phyloP scores from a whole-genome alignment of 495 filamentous ascomycete species.

The Immersiella caudata region DNA sequence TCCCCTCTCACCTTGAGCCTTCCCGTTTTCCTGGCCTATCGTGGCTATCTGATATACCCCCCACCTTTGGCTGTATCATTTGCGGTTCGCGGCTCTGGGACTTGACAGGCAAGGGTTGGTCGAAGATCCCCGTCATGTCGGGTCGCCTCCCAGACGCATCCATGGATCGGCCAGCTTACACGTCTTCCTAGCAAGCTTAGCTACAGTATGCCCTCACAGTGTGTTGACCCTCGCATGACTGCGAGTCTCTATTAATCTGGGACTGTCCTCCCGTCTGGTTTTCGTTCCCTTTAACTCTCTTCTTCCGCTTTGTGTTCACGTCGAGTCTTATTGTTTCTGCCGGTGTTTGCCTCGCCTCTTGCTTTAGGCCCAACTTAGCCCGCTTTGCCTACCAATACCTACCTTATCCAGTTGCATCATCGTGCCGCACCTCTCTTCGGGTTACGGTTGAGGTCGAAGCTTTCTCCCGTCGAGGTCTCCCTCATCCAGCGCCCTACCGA shows the following conservation, averaged over 20 bases:
- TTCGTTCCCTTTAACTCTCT: not conserved
- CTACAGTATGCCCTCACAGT: constrained; percentile 14
- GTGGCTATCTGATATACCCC: not conserved
- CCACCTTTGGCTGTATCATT: not conserved
- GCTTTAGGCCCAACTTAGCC: not conserved
- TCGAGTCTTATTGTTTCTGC: not conserved
- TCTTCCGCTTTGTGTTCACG: not conserved
- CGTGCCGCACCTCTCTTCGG: not conserved
- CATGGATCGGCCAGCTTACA: not conserved
- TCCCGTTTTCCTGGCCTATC: not conserved
- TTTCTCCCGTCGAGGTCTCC: not conserved
- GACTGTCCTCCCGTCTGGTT: constrained; percentile 3
- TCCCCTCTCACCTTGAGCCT: not conserved
- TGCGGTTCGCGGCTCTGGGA: not conserved
- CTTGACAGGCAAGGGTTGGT: constrained; percentile 2
- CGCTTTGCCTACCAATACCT: not conserved
- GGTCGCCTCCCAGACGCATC: constrained; percentile 3
- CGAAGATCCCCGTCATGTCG: constrained; percentile 2
- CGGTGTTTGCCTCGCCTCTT: constrained; percentile 7
- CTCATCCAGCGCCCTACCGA: not conserved
- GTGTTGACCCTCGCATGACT: not conserved
- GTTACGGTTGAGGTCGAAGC: not conserved
- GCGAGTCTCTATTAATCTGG: constrained; percentile 10
- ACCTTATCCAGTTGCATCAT: not conserved
- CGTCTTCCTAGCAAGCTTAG: not conserved